A percentile compares a stretch with the other conserved stretches of the same genome.
Evolutionary conservation across 2,329 filamentous ascomycete species (phyloP).

Genomic region (Hypoxylon sp.): DNA sequence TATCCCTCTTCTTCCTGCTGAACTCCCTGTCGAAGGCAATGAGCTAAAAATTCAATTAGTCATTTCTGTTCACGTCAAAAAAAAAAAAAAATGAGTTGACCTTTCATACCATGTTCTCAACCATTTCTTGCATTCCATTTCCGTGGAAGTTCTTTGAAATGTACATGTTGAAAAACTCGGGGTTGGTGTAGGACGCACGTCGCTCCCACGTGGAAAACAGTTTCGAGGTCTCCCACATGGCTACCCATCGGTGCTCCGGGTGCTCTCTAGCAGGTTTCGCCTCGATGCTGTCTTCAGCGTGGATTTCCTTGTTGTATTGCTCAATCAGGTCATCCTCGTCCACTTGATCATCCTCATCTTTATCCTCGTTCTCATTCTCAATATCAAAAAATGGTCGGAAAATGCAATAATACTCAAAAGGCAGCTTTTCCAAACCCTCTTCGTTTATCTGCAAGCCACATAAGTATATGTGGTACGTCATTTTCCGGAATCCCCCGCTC

Average conservation of each 20-base stretch:
- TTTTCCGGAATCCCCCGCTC: neutral
- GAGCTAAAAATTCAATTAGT: slow-evolving; percentile 17
- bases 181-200: slow-evolving; percentile 37
- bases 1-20: slow-evolving; percentile 34
- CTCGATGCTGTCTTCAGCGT: slow-evolving; percentile 21
- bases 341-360: slow-evolving; percentile 34
- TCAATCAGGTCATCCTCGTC: slow-evolving; percentile 35
- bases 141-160: slow-evolving; percentile 45
- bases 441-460: slow-evolving; percentile 11
- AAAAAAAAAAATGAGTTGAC: neutral
- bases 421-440: slow-evolving; percentile 19
- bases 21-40: slow-evolving; percentile 36
- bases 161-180: slow-evolving; percentile 45
- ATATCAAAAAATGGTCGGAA: slow-evolving; percentile 38
- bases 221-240: slow-evolving; percentile 39
- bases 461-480: neutral
- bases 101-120: slow-evolving; percentile 42
- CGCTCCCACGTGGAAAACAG: slow-evolving; percentile 26
- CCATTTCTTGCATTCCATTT: slow-evolving; percentile 43
- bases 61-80: neutral
- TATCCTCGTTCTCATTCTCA: slow-evolving; percentile 35
- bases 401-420: slow-evolving; percentile 36
- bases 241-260: slow-evolving; percentile 31
- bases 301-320: slow-evolving; percentile 22
- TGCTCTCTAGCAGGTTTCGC: slow-evolving; percentile 28